A percentile compares a stretch with the other conserved stretches of the same genome.
Conservation (phyloP, 2,329 filamentous ascomycete genomes). For the Trichoderma arundinaceum region DNA sequence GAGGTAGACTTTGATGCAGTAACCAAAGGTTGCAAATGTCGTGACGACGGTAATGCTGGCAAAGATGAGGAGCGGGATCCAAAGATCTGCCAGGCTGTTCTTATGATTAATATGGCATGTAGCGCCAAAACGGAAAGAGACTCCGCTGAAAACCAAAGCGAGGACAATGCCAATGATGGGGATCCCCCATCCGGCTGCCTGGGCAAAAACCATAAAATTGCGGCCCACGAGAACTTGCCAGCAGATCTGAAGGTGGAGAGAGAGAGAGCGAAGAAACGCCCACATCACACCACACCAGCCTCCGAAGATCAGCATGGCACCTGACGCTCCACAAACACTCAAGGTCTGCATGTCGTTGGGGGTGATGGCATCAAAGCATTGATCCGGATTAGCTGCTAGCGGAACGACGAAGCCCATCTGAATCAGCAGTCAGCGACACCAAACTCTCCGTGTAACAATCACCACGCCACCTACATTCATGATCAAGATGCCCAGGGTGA, state of each 20-base stretch:
- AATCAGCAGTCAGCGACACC: slow-evolving; percentile 34
- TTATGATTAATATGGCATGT: slow-evolving; percentile 94
- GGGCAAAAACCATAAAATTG: slow-evolving; percentile 86
- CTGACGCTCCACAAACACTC: slow-evolving; percentile 84
- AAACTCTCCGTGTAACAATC: slow-evolving; percentile 1
- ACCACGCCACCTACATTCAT: slow-evolving; percentile 70
- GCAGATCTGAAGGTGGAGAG: slow-evolving; percentile 95
- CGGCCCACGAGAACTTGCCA: slow-evolving; percentile 92
- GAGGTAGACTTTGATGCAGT: slow-evolving; percentile 95
- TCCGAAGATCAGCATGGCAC: slow-evolving; percentile 82
- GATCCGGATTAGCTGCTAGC: slow-evolving; percentile 74
- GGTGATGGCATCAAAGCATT: slow-evolving; percentile 90
- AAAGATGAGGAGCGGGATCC: slow-evolving; percentile 85
- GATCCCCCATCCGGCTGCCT: slow-evolving; percentile 82
- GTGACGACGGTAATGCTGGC: slow-evolving; percentile 76
- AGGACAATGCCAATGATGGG: slow-evolving; percentile 76
- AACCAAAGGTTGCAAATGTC: slow-evolving; percentile 84
- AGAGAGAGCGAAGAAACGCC: slow-evolving; percentile 88
- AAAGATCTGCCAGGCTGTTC: slow-evolving; percentile 82
- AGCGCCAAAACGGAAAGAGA: slow-evolving; percentile 90
- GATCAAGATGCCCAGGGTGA: slow-evolving; percentile 75
- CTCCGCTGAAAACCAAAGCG: slow-evolving; percentile 82
- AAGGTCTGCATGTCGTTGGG: slow-evolving; percentile 89
- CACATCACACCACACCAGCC: slow-evolving; percentile 86
- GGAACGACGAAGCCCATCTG: slow-evolving; percentile 91